phyloP scores from a whole-genome alignment of 176 grass and related monocot genomes.

The Hsuehochloa calcarea region DNA sequence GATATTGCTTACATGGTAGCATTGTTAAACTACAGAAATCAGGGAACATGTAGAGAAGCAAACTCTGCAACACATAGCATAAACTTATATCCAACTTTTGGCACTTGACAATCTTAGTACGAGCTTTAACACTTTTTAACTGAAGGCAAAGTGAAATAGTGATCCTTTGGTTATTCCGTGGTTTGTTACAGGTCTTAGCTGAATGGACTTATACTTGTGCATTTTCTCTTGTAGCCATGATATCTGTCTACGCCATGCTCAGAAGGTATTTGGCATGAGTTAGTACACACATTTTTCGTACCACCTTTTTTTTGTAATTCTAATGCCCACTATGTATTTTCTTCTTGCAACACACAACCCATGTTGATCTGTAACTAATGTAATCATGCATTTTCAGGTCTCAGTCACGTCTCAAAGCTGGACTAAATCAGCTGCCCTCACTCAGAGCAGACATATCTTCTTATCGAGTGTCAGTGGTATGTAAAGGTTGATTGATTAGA shows the following conservation, averaged over 20 bases:
- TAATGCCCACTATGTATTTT: slow-evolving; percentile 18
- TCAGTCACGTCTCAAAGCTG: slow-evolving; percentile 38
- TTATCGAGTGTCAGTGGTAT: slow-evolving; percentile 88
- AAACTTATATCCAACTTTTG: neutral
- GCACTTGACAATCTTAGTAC: neutral
- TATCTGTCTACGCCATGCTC: slow-evolving; percentile 42
- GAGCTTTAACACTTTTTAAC: neutral
- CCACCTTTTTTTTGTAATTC: slow-evolving; percentile 7
- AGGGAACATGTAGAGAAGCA: neutral
- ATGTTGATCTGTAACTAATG: neutral
- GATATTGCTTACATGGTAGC: slow-evolving; percentile 16
- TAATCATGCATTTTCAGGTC: slow-evolving; percentile 36
- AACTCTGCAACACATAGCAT: neutral
- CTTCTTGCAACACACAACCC: slow-evolving; percentile 5
- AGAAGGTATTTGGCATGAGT: slow-evolving; percentile 55
- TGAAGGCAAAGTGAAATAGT: neutral
- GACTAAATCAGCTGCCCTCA: slow-evolving; percentile 35
- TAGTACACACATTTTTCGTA: slow-evolving; percentile 10
- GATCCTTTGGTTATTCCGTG: slow-evolving; percentile 12
- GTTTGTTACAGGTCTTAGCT: slow-evolving; percentile 55
- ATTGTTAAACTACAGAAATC: slow-evolving; percentile 26
- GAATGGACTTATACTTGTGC: slow-evolving; percentile 63
- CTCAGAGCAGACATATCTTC: slow-evolving; percentile 68
- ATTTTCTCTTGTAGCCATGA: slow-evolving; percentile 43
- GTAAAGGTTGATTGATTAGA: slow-evolving; percentile 14